Evolutionary conservation across 169 alveolate species (phyloP), one percentile per base, ranked within the genome.

Genomic region (Cryptosporidium meleagridis): DNA sequence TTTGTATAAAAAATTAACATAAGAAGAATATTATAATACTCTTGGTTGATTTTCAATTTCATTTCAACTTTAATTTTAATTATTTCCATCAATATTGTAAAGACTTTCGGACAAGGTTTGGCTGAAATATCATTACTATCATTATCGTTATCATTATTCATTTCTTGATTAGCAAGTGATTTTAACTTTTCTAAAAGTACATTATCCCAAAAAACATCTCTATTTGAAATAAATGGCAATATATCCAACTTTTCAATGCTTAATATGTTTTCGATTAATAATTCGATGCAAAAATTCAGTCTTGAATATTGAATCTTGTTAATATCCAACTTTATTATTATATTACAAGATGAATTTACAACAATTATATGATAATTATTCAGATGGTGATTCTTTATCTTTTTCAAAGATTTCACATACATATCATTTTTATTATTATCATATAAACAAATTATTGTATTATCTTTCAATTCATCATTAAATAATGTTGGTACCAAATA

Each of bases 401-500:
- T 45, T 0, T 23, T 62, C 3, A 65, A n/a, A 37, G 72, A 65
- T 37, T 65, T 33, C 51, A 21, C 33, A 44, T 80, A 80, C 37
- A 33, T 29, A 5, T 80, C 26, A 21, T 31, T 31, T 16, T 58
- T 55, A 26, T 35, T 33, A 37, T 58, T 35, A 14, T 55, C 37
- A 41, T 73, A 73, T 26, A 55, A 31, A 44, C 86, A 73, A 16
- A 73, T 41, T 53, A 73, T 37, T 31, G 71, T 73, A 55, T 73
- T 73, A 21, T 73, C 35, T 16, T 52, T 73, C 10, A 73, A 73
- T 55, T 39, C 39, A 33, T 73, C 86, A 33, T 23, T 55, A 59
- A 73, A 73, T 59, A 73, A 23, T 53, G 86, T 37, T n/a, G 86
- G 86, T 53, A 73, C 86, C 23, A 73, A 14, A 73, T 73, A 73